Evolutionary conservation across 2,329 filamentous ascomycete genomes (phyloP), one percentile per base, ranked within the genome.

Genomic region (Fusarium sp.): DNA sequence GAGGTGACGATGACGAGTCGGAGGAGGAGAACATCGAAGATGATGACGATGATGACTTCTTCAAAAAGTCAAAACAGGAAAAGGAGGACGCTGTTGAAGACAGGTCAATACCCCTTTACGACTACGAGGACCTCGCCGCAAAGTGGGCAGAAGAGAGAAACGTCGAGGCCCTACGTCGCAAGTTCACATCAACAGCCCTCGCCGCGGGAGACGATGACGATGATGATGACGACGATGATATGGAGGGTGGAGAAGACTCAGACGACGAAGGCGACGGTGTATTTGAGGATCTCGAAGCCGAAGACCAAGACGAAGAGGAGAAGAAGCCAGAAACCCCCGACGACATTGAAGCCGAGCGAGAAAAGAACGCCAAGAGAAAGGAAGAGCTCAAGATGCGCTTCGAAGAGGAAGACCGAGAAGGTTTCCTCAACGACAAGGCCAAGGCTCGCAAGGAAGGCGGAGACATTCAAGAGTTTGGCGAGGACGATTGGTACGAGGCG

Each of bases 401-500:
- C 80, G 97, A 99, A 80, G 95, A 98, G 82, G 97, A 99, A 86
- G 97, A 99, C 80, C 90, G 94, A n/a, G 97, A 99, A 81, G 97
- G 97, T 0, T 95, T 98, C 81, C 91, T 94, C 79, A 97, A 97
- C 79, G 95, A 97, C 83, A 97, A 97, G 80, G 92, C 94, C 32
- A 90, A 92, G 60, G 93, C 93, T 12, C 89, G 93, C 38, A 87
- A 90, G 72, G 93, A 95, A 74, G 91, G 90, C 33, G 92, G 89
- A 37, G 88, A 88, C 4, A 87, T 91, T 7, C 91, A 96, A 63
- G 93, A 97, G 80, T 98, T 97, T 79, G 97, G 95, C 62, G 97
- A 99, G 83, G 97, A 99, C 81, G 94, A 99, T 65, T 99, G 97
- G 97, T 99, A 99, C 81, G 97, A 98, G 80, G 91, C 94, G 32